A percentile compares a stretch with the other conserved stretches of the same genome.
Conservation (phyloP, 2,329 filamentous ascomycete species). For the Penicillium expansum region DNA sequence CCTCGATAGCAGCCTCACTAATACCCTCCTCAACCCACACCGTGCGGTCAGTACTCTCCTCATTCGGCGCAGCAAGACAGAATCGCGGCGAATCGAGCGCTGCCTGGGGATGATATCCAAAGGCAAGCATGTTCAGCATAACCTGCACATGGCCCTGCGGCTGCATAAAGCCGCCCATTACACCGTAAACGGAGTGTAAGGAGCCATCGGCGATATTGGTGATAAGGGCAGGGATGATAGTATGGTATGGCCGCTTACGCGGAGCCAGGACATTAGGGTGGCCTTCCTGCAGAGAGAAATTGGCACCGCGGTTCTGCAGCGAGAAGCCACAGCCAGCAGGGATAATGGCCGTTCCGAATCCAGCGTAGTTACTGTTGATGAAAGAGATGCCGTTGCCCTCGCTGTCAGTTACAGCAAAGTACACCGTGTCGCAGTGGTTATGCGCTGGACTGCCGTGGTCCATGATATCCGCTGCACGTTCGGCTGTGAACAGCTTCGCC, state of each 20-base stretch:
- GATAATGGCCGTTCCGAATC: conserved; percentile 81
- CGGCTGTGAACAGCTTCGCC: conserved; percentile 58
- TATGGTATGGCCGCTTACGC: conserved; percentile 90
- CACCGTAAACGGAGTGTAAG: conserved; percentile 83
- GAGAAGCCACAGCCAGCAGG: conserved; percentile 86
- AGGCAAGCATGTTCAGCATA: conserved; percentile 81
- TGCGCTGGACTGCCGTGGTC: conserved; percentile 80
- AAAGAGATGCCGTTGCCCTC: conserved; percentile 90
- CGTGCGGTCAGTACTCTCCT: conserved; percentile 41
- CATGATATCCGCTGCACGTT: conserved; percentile 52
- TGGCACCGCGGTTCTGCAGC: conserved; percentile 86
- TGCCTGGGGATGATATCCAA: conserved; percentile 76
- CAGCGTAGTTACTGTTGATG: conserved; percentile 92
- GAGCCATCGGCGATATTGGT: conserved; percentile 72
- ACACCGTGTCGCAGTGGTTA: conserved; percentile 86
- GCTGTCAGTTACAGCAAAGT: conserved; percentile 80
- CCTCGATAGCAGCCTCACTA: conserved; percentile 18
- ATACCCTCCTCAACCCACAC: conserved; percentile 25
- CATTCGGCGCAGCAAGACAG: conserved; percentile 73
- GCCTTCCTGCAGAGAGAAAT: conserved; percentile 66
- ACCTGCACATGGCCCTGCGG: conserved; percentile 96
- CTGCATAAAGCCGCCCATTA: conserved; percentile 99
- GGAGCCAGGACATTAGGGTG: conserved; percentile 82
- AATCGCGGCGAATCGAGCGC: conserved; percentile 89
- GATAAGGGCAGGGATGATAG: conserved; percentile 89